Base-by-base conservation (phyloP, 2,329 filamentous ascomycete species). In the Aspergillus spinulosporus region DNA sequence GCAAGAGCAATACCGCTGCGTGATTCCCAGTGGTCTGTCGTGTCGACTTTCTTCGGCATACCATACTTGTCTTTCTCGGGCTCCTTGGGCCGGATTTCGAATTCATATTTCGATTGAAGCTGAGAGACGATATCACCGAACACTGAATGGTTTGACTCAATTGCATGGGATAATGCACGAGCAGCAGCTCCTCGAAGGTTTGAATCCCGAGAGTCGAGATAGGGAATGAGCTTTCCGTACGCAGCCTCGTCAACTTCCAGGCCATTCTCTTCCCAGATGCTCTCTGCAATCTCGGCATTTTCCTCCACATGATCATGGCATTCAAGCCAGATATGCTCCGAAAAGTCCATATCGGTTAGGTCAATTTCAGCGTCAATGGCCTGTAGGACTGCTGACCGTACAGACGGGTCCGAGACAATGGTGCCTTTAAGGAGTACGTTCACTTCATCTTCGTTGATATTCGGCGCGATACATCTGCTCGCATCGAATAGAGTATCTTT, bases 251-350 rank as follows among this genome's bases (percentile, higher is more conserved):
- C 82, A 9, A 93, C 76, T 58, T 88, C 77, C 59, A 97, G 88
- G 5, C 85, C 88, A 69, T 93, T 96, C 68, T 97, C 94, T 67
- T 96, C 91, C 94, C 94, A 99, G 36, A 99, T 96, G 9, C 93
- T 89, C 50, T 82, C 83, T 5, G 89, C 93, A 52, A 96, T 80
- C 45, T 92, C 90, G 6, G 82, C 83, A 66, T 97, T 97, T 70
- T 97, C 92, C 43, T 88, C 85, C 15, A 91, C 85, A 64, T 96
- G 90, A 62, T 99, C 94, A 66, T 99, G 92, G 67, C 87, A 93
- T 43, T 90, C 90, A 42, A 99, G 81, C 92, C 92, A 99, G 21
- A 99, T 88, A 70, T 97, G 90, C 59, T 94, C 88, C 2, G 89
- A 94, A 67, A 92, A 94, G 31, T 87, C 83, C 34, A 92, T 80